A percentile compares a stretch with the other conserved stretches of the same genome.
These are phyloP conservation scores for Botrytis elliptica DNA, from an alignment of 2,329 filamentous ascomycete genomes.

Conservation along the genomic window DNA sequence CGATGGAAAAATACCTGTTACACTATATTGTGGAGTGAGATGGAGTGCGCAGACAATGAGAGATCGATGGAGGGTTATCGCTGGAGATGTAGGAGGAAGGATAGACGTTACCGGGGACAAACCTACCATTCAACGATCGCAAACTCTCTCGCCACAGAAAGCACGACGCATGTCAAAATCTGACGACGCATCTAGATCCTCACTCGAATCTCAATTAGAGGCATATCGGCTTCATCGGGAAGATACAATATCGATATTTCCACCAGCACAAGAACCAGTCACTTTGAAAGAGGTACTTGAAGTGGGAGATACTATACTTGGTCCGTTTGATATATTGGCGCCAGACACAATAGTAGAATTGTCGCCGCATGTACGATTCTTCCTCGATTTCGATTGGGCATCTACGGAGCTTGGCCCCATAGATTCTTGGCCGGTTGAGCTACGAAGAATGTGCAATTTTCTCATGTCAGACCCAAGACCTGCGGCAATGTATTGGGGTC, in stretches of 20 bases:
- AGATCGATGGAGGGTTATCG: conserved; percentile 30
- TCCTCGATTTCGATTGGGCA: conserved; percentile 45
- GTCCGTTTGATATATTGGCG: conserved; percentile 32
- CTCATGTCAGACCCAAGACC: conserved; percentile 80
- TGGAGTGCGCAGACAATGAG: conserved; percentile 30
- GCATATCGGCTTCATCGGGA: conserved; percentile 16
- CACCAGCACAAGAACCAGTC: conserved; percentile 2
- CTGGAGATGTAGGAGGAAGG: conserved; percentile 23
- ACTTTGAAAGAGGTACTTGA: background rate
- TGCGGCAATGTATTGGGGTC: conserved; percentile 77
- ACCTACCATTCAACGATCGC: conserved; percentile 19
- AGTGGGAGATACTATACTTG: conserved; percentile 16
- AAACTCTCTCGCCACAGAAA: conserved; percentile 20
- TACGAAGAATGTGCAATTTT: conserved; percentile 76
- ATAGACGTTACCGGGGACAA: background rate
- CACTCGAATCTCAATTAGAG: conserved; percentile 8
- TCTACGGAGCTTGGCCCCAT: conserved; percentile 39
- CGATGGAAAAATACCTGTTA: background rate
- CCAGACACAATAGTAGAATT: conserved; percentile 23
- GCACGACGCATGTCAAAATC: conserved; percentile 5
- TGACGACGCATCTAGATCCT: background rate
- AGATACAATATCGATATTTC: conserved; percentile 13
- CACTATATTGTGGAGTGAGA: conserved; percentile 26
- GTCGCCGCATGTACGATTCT: conserved; percentile 31
- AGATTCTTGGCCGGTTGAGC: conserved; percentile 60